Evolutionary conservation across 2,329 filamentous ascomycete species (phyloP), one percentile per base, ranked within the genome.

Genomic region (Monilinia fructigena): DNA sequence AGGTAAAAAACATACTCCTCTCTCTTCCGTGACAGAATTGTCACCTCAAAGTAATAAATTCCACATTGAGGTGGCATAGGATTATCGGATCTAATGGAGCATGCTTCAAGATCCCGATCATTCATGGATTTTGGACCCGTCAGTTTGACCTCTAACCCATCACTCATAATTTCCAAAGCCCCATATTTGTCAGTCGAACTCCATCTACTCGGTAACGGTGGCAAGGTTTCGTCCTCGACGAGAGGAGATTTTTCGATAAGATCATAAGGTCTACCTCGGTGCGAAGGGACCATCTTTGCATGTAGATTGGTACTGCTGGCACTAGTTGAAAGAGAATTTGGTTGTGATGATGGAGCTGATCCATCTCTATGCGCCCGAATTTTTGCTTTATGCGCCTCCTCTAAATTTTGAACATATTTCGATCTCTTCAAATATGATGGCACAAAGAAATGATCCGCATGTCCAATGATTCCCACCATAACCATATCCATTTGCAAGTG

Each of bases 31-130:
- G 86, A 85, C 61, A 88, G 76, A 58, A 92, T 84, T 11, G 85
- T 78, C 31, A 89, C 83, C 76, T 99, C 95, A 75, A 88, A 99
- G 77, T 99, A 99, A 78, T 97, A 99, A 68, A 99, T 89, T 2
- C 95, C 95, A 71, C 91, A 95, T 74, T 96, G 90, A 47, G 87
- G 83, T 4, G 95, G 93, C 87, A 98, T 97, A 59, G 88, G 86
- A 76, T 93, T 83, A 77, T 99, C 90, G 38, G 93, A 86, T 66
- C 95, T 87, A 67, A 97, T 87, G 16, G 91, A 86, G 47, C 88
- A 92, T 23, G 92, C 91, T 76, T 98, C 95, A 74, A 90, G 82
- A 10, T 88, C 86, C 61, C 82, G 80, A 60, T 86, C 83, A 54
- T 72, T 68, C 45, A 80, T 74, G 31, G 77, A 79, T 72, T 82